Conservation (phyloP, 257 asterid genomes). For the Voacanga thouarsii region DNA sequence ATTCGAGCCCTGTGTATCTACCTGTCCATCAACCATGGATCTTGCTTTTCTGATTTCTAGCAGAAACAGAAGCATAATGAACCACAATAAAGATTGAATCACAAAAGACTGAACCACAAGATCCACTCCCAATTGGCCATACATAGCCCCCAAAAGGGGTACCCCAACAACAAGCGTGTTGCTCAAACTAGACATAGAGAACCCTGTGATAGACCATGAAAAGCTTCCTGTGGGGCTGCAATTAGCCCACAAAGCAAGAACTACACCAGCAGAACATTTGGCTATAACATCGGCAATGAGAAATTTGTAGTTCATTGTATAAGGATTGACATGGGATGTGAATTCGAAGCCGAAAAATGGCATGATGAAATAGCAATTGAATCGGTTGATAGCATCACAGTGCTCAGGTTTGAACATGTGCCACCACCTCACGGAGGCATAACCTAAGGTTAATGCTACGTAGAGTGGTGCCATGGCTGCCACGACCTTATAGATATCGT, state of each 20-base stretch:
- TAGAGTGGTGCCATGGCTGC: conserved; percentile 29
- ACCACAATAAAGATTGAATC: conserved; percentile 30
- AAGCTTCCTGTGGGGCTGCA: conserved; percentile 16
- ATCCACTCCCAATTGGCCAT: conserved; percentile 26
- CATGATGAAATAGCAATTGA: conserved; percentile 28
- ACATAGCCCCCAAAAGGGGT: conserved; percentile 39
- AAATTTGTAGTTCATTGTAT: conserved; percentile 17
- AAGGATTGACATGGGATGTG: conserved; percentile 24
- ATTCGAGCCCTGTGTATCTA: neutral
- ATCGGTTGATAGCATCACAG: conserved; percentile 25
- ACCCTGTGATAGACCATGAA: conserved; percentile 23
- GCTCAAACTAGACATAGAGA: conserved; percentile 26
- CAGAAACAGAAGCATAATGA: conserved; percentile 20
- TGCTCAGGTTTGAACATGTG: conserved; percentile 28
- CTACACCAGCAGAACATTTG: conserved; percentile 2
- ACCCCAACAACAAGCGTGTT: conserved; percentile 40
- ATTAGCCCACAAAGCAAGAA: conserved; percentile 26
- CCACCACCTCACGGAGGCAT: conserved; percentile 35
- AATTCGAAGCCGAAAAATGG: conserved; percentile 32
- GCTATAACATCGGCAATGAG: conserved; percentile 14
- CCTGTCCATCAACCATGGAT: neutral
- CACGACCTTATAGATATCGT: conserved; percentile 31
- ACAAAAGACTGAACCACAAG: conserved; percentile 34
- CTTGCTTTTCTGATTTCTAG: conserved; percentile 20
- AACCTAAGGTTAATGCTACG: conserved; percentile 28